These are phyloP conservation scores for Linaria vulgaris DNA, from an alignment of 257 asterid species.

Conservation along the genomic window DNA sequence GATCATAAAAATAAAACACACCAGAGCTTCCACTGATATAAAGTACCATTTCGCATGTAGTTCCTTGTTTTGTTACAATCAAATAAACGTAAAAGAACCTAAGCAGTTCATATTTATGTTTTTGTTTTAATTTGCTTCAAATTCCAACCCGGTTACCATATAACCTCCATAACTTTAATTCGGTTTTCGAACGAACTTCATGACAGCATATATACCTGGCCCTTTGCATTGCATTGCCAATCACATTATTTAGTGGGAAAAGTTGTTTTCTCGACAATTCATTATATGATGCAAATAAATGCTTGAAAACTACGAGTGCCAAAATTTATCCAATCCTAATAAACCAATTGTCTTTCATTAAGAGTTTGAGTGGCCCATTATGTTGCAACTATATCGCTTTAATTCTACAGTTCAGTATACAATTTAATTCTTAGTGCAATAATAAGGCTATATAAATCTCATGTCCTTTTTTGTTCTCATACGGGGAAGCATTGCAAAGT, in stretches of 20 bases:
- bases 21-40: too few relatives aligned
- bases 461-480: conserved; percentile 9
- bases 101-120: too few relatives aligned
- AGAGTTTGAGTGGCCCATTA: conserved; percentile 36
- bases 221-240: neutral
- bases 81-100: too few relatives aligned
- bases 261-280: neutral
- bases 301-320: conserved; percentile 28
- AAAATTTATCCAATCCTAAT: conserved; percentile 14
- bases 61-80: too few relatives aligned
- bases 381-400: conserved; percentile 24
- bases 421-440: neutral
- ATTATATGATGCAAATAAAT: conserved; percentile 17
- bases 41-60: too few relatives aligned
- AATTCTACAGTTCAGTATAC: conserved; percentile 4
- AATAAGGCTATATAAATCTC: conserved; percentile 3
- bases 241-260: neutral
- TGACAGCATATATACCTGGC: neutral
- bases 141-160: too few relatives aligned
- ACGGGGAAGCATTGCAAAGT: conserved; percentile 8
- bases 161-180: too few relatives aligned
- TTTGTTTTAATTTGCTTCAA: too few relatives aligned
- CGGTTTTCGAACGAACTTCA: neutral
- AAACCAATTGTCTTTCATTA: conserved; percentile 33
- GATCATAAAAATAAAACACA: neutral